phyloP scores from a whole-genome alignment of 495 filamentous ascomycete species.

The Ramalina peruviana region DNA sequence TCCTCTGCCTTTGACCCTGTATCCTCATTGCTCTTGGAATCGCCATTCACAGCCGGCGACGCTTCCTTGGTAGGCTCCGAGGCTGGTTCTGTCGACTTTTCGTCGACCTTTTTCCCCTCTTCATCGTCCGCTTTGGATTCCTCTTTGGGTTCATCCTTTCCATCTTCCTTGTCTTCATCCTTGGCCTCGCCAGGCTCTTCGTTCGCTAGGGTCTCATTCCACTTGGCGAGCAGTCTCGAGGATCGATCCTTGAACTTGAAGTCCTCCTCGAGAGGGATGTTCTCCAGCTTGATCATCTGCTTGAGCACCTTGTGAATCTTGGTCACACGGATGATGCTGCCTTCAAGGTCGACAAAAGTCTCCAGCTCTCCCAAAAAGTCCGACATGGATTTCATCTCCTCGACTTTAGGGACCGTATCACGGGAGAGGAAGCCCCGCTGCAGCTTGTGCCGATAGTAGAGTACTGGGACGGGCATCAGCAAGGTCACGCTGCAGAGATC shows the following conservation, averaged over 20 bases:
- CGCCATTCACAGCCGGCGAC: neutral
- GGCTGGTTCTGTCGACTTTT: constrained; percentile 15
- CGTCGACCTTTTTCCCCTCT: constrained; percentile 18
- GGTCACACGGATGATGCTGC: constrained; percentile 65
- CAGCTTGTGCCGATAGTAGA: constrained; percentile 78
- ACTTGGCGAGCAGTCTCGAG: constrained; percentile 56
- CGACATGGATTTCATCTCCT: constrained; percentile 79
- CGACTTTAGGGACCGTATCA: constrained; percentile 65
- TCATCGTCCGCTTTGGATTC: constrained; percentile 26
- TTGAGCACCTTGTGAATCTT: constrained; percentile 94
- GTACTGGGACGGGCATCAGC: constrained; percentile 30
- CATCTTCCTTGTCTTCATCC: neutral
- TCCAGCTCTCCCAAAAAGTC: constrained; percentile 70
- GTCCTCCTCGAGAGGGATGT: constrained; percentile 73
- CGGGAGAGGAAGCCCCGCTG: constrained; percentile 81
- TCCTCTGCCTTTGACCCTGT: neutral
- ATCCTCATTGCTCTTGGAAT: neutral
- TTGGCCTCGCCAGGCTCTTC: constrained; percentile 30
- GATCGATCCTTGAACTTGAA: constrained; percentile 73
- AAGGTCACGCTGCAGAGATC: neutral
- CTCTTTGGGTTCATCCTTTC: constrained; percentile 31
- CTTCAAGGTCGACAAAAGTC: constrained; percentile 62
- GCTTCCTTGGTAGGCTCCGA: neutral
- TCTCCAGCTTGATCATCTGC: constrained; percentile 67
- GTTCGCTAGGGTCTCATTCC: constrained; percentile 63